Base-by-base conservation (phyloP, 768 basidiomycete genomes). In the Leccinum ochraceum region DNA sequence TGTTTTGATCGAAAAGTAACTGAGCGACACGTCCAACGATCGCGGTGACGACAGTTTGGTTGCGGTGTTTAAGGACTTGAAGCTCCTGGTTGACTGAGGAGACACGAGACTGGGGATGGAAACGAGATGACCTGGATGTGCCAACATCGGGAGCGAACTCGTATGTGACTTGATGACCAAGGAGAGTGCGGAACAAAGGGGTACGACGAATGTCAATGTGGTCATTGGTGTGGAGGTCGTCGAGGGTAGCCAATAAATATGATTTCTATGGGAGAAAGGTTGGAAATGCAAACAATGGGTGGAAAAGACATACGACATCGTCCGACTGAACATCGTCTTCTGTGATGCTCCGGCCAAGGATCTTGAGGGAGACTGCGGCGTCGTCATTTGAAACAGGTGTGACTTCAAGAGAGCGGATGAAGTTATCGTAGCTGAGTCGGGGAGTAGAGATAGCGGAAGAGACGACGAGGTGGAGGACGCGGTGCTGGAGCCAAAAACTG, bases 401-500 rank as follows among this genome's bases (percentile, higher is more conserved):
- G 28, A 71, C 60, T 2, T 67, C 60, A 20, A 86, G 69, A 2
- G 65, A 70, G 16, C 68, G 58, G 17, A 78, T 59, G 51, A 86
- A 84, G 9, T 75, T 69, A 2, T 73, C 63, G 26, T 79, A 80
- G 11, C 75, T 76, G 5, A 80, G 61, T 11, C 76, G 68, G 1
- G 76, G 69, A 53, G 75, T 58, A 5, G 69, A 66, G 6, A 80
- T 62, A 17, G 78, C 74, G 1, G 68, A 69, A 0, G 72, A 71
- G 16, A 85, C 72, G 4, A 86, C 60, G n/a, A 81, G 71, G 63
- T 86, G 81, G 1, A 83, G 72, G 17, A 86, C 56, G 2, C 76
- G 78, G 62, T 87, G 84, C 51, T 73, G 75, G 9, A 78, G 72
- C 79, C 81, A 85, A 59, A 87, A 83, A 0, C 72, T 60, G 1